Evolutionary conservation across 116 monocot genomes (phyloP).

Genomic region (Papilionanthe hybrid): DNA sequence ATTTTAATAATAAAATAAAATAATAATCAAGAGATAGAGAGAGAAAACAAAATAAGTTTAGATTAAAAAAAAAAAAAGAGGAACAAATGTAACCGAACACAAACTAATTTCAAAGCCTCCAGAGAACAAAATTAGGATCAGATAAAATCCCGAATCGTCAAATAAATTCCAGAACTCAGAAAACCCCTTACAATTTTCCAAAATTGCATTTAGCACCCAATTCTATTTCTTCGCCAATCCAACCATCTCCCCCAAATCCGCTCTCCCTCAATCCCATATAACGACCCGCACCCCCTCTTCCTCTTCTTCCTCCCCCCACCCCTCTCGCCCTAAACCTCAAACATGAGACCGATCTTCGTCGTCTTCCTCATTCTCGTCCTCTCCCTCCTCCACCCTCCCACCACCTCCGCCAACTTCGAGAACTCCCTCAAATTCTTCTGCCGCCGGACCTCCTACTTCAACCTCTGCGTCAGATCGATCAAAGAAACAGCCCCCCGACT

Average conservation of each 20-base stretch:
- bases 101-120: no score
- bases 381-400: background rate
- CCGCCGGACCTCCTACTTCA: background rate
- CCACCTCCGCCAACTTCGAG: background rate
- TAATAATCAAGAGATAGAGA: no score
- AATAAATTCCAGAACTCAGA: no score
- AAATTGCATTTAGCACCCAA: background rate
- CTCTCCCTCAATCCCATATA: slow-evolving; percentile 2
- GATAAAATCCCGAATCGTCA: no score
- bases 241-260: slow-evolving; percentile 1
- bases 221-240: background rate
- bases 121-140: no score
- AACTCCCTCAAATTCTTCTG: background rate
- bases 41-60: no score
- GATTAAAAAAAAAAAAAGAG: no score
- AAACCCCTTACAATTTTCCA: no score
- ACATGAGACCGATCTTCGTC: background rate
- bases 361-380: background rate
- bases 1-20: no score
- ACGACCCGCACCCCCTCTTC: background rate
- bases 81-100: no score
- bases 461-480: slow-evolving; percentile 3
- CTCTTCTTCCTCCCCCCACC: background rate
- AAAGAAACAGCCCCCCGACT: background rate
- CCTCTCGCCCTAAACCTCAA: background rate